Evolutionary conservation across 768 basidiomycete species (phyloP).

Genomic region (Rhizopogon sp.): DNA sequence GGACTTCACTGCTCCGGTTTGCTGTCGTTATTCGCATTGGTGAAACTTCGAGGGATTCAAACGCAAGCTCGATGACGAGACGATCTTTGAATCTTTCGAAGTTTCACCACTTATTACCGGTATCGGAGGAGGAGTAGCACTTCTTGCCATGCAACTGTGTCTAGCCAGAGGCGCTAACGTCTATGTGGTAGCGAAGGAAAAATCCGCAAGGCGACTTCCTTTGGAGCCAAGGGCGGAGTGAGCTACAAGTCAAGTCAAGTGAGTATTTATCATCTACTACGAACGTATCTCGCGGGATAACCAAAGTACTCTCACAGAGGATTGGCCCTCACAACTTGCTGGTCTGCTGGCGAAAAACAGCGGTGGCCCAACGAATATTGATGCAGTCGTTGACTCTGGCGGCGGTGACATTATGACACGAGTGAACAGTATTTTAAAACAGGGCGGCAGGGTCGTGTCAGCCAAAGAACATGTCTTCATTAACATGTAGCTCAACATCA

Average conservation of each 20-base stretch:
- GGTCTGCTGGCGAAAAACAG: conserved; percentile 34
- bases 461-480: conserved; percentile 17
- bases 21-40: too few relatives aligned
- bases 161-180: conserved; percentile 18
- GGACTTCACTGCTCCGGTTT: conserved; percentile 18
- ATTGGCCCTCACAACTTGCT: conserved; percentile 49
- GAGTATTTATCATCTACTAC: conserved; percentile 9
- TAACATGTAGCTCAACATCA: neutral
- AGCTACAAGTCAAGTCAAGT: conserved; percentile 67
- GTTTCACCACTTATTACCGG: conserved; percentile 85
- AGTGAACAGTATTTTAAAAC: conserved; percentile 16
- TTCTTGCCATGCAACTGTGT: conserved; percentile 70
- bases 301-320: conserved; percentile 24
- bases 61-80: too few relatives aligned
- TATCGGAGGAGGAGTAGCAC: conserved; percentile 80
- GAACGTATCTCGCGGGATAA: too few relatives aligned
- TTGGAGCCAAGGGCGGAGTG: conserved; percentile 77
- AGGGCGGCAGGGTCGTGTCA: conserved; percentile 52
- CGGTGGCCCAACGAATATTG: conserved; percentile 32
- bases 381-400: conserved; percentile 66
- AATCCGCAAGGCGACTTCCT: conserved; percentile 43
- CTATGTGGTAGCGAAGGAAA: too few relatives aligned
- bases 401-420: conserved; percentile 61
- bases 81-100: too few relatives aligned
- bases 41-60: too few relatives aligned